Evolutionary conservation across 257 asterid species (phyloP).

Genomic region (Schizonepeta tenuifolia): DNA sequence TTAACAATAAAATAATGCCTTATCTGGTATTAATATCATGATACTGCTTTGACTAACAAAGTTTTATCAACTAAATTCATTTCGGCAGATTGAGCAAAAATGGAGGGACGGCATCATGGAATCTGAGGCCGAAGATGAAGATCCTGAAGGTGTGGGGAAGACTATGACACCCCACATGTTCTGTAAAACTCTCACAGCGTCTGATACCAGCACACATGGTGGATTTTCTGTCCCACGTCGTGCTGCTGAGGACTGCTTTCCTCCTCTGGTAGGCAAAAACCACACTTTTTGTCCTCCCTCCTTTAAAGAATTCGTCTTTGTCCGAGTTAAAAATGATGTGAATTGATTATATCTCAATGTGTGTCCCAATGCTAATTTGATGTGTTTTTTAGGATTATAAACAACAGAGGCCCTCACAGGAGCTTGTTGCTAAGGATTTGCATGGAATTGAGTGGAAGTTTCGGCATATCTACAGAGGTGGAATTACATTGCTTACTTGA

Average conservation of each 20-base stretch:
- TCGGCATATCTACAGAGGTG: slow-evolving; percentile 95
- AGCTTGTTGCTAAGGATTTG: slow-evolving; percentile 91
- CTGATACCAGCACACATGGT: slow-evolving; percentile 98
- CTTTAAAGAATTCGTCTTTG: not conserved
- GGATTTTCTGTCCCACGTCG: slow-evolving; percentile 99
- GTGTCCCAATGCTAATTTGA: not conserved
- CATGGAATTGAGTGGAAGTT: slow-evolving; percentile 94
- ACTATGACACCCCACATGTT: slow-evolving; percentile 88
- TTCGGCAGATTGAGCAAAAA: slow-evolving; percentile 52
- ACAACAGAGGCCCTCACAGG: slow-evolving; percentile 97
- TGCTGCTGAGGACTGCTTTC: slow-evolving; percentile 98
- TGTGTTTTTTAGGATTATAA: slow-evolving; percentile 67
- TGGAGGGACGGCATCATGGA: slow-evolving; percentile 73
- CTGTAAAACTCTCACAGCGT: slow-evolving; percentile 95
- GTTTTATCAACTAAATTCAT: slow-evolving; percentile 15
- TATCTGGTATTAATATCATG: slow-evolving; percentile 14
- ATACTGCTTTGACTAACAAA: slow-evolving; percentile 19
- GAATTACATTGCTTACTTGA: not conserved
- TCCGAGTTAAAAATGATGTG: not conserved
- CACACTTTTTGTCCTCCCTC: not conserved
- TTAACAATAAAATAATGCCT: not conserved
- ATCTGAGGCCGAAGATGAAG: slow-evolving; percentile 64
- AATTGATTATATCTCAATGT: not conserved
- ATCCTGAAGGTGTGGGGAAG: slow-evolving; percentile 55
- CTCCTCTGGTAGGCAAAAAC: slow-evolving; percentile 71